These are phyloP conservation scores for Penicillium digitatum DNA, from an alignment of 2,329 filamentous ascomycete genomes.

Conservation along the genomic window DNA sequence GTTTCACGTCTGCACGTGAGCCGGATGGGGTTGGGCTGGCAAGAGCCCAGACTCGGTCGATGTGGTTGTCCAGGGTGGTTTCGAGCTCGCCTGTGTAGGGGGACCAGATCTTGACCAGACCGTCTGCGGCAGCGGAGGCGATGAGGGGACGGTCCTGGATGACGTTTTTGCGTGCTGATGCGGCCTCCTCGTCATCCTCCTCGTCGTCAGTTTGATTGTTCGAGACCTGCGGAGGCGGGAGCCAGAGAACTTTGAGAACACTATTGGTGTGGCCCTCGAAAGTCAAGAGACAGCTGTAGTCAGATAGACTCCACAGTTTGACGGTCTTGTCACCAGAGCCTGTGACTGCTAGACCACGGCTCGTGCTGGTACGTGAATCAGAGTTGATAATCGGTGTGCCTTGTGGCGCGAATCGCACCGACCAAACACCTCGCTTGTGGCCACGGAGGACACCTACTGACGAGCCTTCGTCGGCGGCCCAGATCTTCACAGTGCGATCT, in stretches of 20 bases:
- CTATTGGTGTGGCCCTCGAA: slow-evolving; percentile 97
- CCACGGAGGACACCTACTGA: slow-evolving; percentile 86
- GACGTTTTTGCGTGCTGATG: slow-evolving; percentile 28
- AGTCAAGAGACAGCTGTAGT: slow-evolving; percentile 88
- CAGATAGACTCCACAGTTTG: slow-evolving; percentile 87
- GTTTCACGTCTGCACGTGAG: slow-evolving; percentile 30
- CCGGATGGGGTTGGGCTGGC: slow-evolving; percentile 56
- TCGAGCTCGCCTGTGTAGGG: slow-evolving; percentile 78
- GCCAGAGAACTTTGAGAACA: slow-evolving; percentile 88
- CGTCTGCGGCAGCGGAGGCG: slow-evolving; percentile 86
- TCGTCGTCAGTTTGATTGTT: slow-evolving; percentile 32
- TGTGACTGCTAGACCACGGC: slow-evolving; percentile 78
- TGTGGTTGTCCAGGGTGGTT: slow-evolving; percentile 92
- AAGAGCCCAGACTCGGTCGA: slow-evolving; percentile 90
- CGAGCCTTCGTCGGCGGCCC: slow-evolving; percentile 85
- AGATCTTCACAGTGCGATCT: slow-evolving; percentile 95
- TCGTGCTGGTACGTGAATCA: slow-evolving; percentile 64
- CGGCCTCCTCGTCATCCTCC: slow-evolving; percentile 30
- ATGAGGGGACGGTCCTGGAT: slow-evolving; percentile 46
- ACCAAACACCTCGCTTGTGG: slow-evolving; percentile 94
- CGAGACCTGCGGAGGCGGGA: slow-evolving; percentile 51
- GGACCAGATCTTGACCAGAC: slow-evolving; percentile 95
- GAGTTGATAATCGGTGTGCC: slow-evolving; percentile 72
- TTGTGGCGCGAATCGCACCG: slow-evolving; percentile 80
- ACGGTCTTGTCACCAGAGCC: slow-evolving; percentile 95